Conservation (phyloP, 257 asterid species). For the Coffea eugenioides region DNA sequence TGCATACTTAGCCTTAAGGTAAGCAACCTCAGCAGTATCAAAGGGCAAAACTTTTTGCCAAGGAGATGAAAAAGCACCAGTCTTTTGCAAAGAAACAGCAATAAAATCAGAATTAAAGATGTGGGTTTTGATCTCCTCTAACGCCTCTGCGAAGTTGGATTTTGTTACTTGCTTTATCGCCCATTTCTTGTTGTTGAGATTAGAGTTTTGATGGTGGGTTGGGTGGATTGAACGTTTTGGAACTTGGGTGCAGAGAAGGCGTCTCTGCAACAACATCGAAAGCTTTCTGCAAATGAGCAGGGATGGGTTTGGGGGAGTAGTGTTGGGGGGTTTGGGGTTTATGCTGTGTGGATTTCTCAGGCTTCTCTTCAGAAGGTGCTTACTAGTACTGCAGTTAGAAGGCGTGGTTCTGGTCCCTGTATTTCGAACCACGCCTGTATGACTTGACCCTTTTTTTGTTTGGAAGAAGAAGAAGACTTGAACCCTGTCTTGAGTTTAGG, state of each 20-base stretch:
- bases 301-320: too few species aligned
- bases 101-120: conserved; percentile 57
- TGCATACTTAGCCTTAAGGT: conserved; percentile 60
- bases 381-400: too few species aligned
- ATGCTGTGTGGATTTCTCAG: too few species aligned
- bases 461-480: too few species aligned
- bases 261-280: conserved; percentile 23
- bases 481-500: too few species aligned
- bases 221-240: conserved; percentile 20
- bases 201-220: conserved; percentile 22
- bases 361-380: too few species aligned
- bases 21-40: conserved; percentile 70
- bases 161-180: conserved; percentile 69
- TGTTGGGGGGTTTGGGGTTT: too few species aligned
- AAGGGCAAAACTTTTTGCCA: conserved; percentile 76
- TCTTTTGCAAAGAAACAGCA: conserved; percentile 51
- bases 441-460: too few species aligned
- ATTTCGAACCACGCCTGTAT: too few species aligned
- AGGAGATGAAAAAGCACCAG: conserved; percentile 75
- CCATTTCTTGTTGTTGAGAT: conserved; percentile 32
- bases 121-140: conserved; percentile 44
- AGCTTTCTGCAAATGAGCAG: too few species aligned
- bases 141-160: conserved; percentile 55
- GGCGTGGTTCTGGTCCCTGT: too few species aligned
- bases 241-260: conserved; percentile 43